Base-by-base conservation (phyloP, 1,284 basidiomycete genomes). In the Ustilago trichophora region DNA sequence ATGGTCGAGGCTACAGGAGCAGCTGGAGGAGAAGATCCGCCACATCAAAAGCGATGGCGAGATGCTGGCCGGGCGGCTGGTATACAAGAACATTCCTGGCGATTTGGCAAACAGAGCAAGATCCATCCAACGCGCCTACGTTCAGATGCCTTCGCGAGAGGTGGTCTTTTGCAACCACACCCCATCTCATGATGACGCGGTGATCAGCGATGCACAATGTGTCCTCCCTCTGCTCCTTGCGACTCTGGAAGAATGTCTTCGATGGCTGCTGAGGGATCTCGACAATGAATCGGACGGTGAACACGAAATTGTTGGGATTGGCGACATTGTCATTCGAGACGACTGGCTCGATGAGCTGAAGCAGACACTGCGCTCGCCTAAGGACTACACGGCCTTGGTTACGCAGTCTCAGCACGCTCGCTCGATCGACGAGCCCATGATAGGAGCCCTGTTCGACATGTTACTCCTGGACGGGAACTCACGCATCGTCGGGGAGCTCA, bases 31-130 rank as follows among this genome's bases (percentile, higher is more conserved):
- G 12, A 38, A 41, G 16, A 43, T 58, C 11, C 2, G 25, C 25
- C 26, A 13, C 16, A 36, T 68, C 42, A 35, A 44, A 18, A n/a
- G 35, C 19, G 32, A 40, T 1, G 58, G 41, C 26, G 57, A 62
- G 32, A 35, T 53, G 19, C 38, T 71, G 27, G 44, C 44, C 10
- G 22, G 48, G 3, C 36, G 35, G 21, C 35, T 66, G 10, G 25
- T 60, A 31, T 58, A 66, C 43, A 53, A 46, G 46, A 24, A 25
- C 13, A 40, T 71, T 15, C 18, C 11, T 9, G 19, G n/a, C 6
- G 44, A 37, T 22, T 15, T 9, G 2, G 31, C 45, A 12, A 31
- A 19, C 12, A 15, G 21, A 16, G 12, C 31, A n/a, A 37, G 15
- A 27, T 43, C 35, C 15, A 49, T 64, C 16, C 49, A 35, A 6